Conservation (phyloP, 352 stramenopile species). For the Pythium scleroteichum region DNA sequence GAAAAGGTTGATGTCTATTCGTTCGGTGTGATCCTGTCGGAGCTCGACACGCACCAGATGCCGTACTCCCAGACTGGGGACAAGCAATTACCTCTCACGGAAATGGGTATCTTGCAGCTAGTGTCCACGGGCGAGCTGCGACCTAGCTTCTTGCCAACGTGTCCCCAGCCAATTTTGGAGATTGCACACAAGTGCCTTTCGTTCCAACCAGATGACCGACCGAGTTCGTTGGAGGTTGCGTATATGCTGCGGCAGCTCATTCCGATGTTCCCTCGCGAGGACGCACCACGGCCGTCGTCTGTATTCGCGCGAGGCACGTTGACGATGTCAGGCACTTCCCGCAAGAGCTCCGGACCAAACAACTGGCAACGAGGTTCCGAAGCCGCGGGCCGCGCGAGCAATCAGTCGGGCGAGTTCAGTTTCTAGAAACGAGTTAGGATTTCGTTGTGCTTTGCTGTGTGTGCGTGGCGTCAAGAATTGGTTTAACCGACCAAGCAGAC, state of each 20-base stretch:
- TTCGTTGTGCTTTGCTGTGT: not conserved
- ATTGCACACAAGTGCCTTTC: slow-evolving; percentile 30
- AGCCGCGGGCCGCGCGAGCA: slow-evolving; percentile 2
- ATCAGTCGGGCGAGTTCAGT: slow-evolving; percentile 13
- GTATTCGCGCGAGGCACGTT: slow-evolving; percentile 19
- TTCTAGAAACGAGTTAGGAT: not conserved
- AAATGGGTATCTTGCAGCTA: slow-evolving; percentile 26
- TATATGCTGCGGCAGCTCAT: slow-evolving; percentile 23
- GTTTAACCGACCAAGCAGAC: too few species aligned
- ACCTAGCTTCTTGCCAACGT: slow-evolving; percentile 25
- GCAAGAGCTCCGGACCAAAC: slow-evolving; percentile 11
- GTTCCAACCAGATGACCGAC: slow-evolving; percentile 24
- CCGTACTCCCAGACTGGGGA: slow-evolving; percentile 6
- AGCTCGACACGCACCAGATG: slow-evolving; percentile 28
- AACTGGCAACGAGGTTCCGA: slow-evolving; percentile 8
- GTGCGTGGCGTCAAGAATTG: not conserved
- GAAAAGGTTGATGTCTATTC: slow-evolving; percentile 42
- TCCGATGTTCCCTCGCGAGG: slow-evolving; percentile 21
- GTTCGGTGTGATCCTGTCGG: slow-evolving; percentile 33
- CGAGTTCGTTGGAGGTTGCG: slow-evolving; percentile 14
- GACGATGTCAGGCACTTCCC: slow-evolving; percentile 6
- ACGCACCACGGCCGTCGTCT: slow-evolving; percentile 18
- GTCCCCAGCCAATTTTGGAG: slow-evolving; percentile 22
- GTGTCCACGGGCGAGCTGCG: slow-evolving; percentile 25
- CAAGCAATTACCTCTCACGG: slow-evolving; percentile 8